These are phyloP conservation scores for Coniella vitis DNA, from an alignment of 2,329 filamentous ascomycete species.

Conservation along the genomic window DNA sequence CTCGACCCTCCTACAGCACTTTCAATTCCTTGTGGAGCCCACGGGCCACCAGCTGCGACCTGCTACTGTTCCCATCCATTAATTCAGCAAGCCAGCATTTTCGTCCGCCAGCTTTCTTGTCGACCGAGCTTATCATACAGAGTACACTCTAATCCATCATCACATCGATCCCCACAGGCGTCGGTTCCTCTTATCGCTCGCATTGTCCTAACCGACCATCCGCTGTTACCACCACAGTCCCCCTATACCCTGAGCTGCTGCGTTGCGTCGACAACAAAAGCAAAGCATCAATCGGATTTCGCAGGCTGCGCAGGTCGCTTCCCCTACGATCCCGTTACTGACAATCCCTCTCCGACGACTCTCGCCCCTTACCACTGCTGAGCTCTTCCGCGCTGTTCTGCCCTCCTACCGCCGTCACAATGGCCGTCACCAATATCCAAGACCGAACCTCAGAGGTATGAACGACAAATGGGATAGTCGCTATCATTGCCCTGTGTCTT, in stretches of 20 bases:
- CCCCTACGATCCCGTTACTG: not conserved
- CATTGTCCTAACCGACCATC: not conserved
- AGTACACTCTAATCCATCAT: not conserved
- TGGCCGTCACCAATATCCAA: constrained; percentile 75
- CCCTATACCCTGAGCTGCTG: not conserved
- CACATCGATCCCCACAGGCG: constrained; percentile 1
- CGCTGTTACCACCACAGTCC: not conserved
- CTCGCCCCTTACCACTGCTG: not conserved
- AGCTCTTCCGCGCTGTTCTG: not conserved
- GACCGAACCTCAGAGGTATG: constrained; percentile 75
- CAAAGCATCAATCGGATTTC: not conserved
- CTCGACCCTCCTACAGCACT: not conserved
- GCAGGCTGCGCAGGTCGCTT: constrained; percentile 14
- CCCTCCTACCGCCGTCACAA: constrained; percentile 25
- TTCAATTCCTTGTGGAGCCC: not conserved
- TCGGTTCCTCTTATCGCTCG: constrained; percentile 3
- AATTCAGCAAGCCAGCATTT: too few species aligned
- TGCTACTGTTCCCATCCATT: constrained; percentile 3
- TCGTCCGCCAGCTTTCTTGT: constrained; percentile 3
- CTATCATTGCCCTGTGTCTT: not conserved
- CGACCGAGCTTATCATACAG: constrained; percentile 6
- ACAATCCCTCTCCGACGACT: not conserved
- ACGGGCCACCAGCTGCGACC: constrained; percentile 12
- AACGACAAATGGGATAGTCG: not conserved
- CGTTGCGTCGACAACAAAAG: not conserved